Base-by-base conservation (phyloP, 1,284 basidiomycete genomes). In the Laetiporus sulphureus region DNA sequence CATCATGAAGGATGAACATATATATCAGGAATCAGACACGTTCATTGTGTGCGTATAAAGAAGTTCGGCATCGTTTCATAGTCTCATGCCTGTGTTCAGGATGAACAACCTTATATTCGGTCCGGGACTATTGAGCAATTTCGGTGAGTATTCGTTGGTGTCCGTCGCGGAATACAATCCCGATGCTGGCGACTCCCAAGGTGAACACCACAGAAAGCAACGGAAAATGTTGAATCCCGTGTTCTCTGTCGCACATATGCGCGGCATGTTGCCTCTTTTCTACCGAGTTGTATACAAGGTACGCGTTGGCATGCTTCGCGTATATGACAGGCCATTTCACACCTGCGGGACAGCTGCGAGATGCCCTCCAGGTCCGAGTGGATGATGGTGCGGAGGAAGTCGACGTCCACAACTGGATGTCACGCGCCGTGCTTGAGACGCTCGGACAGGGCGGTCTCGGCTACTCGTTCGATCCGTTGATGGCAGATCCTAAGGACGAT, bases 21-120 rank as follows among this genome's bases (percentile, higher is more conserved):
- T 42, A 4, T 49, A 36, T 29, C 36, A 41, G 23, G 45, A 43
- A 23, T 34, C 56, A 2, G 38, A 47, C n/a, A 36, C 48, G 1
- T 61, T 67, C 30, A 53, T 67, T 32, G 39, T 46, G 67, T 66
- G 47, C 20, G 54, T 41, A 11, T 35, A 5, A 11, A 21, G 8
- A 6, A 11, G 7, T 7, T 11, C 7, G 18, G 5, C 19, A 20
- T 20, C 22, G 22, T 35, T 4, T 10, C n/a, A n/a, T n/a, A n/a
- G n/a, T n/a, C 10, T 19, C n/a, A 8, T 18, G 16, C 33, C 11
- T 7, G 15, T 22, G 5, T 22, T 18, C 23, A 25, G 32, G n/a
- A 25, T 21, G 13, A 30, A 35, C 32, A 30, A 22, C 23, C 27
- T 31, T 15, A 37, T 29, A 15, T 31, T 42, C 12, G 34, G 41